These are phyloP conservation scores for Cladosporium sp. DNA, from an alignment of 2,329 filamentous ascomycete species.

Conservation along the genomic window DNA sequence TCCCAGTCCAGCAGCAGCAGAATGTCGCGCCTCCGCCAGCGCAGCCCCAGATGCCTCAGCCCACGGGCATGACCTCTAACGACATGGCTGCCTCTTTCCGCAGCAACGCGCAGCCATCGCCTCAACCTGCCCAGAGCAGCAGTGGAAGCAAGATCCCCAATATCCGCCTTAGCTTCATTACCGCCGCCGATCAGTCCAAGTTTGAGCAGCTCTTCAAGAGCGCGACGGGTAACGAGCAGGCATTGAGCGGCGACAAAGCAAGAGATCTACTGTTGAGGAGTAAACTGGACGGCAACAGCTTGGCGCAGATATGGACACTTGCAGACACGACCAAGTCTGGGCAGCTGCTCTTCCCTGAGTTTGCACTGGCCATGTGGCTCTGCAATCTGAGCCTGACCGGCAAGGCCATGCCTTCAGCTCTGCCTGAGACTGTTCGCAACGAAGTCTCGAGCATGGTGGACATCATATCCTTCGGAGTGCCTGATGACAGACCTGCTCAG, in stretches of 20 bases:
- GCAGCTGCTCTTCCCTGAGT: conserved; percentile 94
- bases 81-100: conserved; percentile 64
- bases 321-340: conserved; percentile 95
- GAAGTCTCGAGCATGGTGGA: conserved; percentile 99
- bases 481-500: conserved; percentile 56
- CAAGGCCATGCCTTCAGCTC: conserved; percentile 66
- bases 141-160: conserved; percentile 77
- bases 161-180: conserved; percentile 93
- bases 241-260: conserved; percentile 88
- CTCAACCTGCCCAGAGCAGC: conserved; percentile 56
- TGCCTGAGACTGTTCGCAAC: conserved; percentile 87
- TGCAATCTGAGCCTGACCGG: conserved; percentile 91
- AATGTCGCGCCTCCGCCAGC: conserved; percentile 51
- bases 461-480: conserved; percentile 92
- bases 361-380: conserved; percentile 96
- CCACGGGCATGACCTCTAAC: conserved; percentile 58
- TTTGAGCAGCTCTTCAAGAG: conserved; percentile 98
- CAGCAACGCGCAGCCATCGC: conserved; percentile 48
- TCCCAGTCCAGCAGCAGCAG: conserved; percentile 46
- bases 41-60: conserved; percentile 48
- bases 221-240: conserved; percentile 77
- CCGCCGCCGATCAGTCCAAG: conserved; percentile 88
- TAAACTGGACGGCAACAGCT: conserved; percentile 76
- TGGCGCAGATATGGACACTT: conserved; percentile 93
- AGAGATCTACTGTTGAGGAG: conserved; percentile 85